These are phyloP conservation scores for Yamadazyma triangularis DNA, from an alignment of 1,139 yeast genomes.

Conservation along the genomic window DNA sequence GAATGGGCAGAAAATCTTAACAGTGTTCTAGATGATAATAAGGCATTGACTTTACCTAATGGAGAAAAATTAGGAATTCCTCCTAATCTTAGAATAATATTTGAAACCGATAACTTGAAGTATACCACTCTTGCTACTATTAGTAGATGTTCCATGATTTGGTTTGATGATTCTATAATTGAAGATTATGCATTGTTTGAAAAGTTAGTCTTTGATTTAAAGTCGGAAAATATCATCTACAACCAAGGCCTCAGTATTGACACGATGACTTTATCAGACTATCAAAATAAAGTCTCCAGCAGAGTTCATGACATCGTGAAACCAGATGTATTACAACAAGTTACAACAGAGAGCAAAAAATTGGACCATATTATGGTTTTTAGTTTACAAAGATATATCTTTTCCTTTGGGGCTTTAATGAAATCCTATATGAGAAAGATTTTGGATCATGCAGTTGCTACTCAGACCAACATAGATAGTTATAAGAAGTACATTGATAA, in stretches of 20 bases:
- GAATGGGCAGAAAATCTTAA: conserved; percentile 91
- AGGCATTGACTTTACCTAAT: conserved; percentile 74
- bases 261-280: conserved; percentile 1
- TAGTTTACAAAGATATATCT: conserved; percentile 32
- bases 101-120: conserved; percentile 68
- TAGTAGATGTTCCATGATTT: conserved; percentile 88
- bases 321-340: conserved; percentile 1
- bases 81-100: conserved; percentile 56
- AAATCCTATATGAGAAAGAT: conserved; percentile 20
- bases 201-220: conserved; percentile 9
- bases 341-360: conserved; percentile 2
- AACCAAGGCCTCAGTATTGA: too few relatives aligned
- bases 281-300: conserved; percentile 3
- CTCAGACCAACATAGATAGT: conserved; percentile 2
- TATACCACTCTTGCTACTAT: conserved; percentile 88
- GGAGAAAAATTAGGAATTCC: conserved; percentile 82
- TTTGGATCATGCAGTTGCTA: conserved; percentile 9
- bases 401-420: conserved; percentile 29
- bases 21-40: conserved; percentile 88
- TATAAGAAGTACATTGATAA: conserved; percentile 27
- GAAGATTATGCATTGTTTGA: conserved; percentile 14
- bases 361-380: conserved; percentile 54
- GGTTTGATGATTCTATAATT: conserved; percentile 44
- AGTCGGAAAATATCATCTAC: not conserved
- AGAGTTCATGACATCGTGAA: conserved; percentile 2